These are phyloP conservation scores for Crithidia expoeki DNA, from an alignment of 208 protist species.

Conservation along the genomic window DNA sequence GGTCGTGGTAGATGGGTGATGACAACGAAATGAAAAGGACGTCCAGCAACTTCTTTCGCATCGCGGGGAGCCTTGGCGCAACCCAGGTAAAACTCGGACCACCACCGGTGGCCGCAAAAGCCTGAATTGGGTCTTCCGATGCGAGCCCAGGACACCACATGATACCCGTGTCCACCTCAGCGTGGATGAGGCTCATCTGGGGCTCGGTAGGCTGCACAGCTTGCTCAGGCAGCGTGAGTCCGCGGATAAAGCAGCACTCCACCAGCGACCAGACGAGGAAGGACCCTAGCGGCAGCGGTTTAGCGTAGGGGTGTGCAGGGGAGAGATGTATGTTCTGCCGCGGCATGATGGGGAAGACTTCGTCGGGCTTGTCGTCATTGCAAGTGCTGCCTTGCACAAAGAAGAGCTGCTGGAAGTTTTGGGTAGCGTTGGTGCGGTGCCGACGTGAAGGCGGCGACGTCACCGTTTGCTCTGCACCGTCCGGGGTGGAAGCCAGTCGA, in stretches of 20 bases:
- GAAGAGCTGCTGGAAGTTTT: slow-evolving; percentile 73
- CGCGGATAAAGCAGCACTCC: slow-evolving; percentile 86
- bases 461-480: not conserved
- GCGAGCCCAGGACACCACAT: slow-evolving; percentile 76
- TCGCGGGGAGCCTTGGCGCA: slow-evolving; percentile 24
- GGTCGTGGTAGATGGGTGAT: slow-evolving; percentile 54
- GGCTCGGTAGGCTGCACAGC: slow-evolving; percentile 24
- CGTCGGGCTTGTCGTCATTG: slow-evolving; percentile 53
- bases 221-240: slow-evolving; percentile 49
- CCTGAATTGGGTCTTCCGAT: slow-evolving; percentile 41
- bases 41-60: slow-evolving; percentile 57
- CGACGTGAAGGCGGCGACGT: not conserved
- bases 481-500: not conserved
- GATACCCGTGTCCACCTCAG: slow-evolving; percentile 51
- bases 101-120: slow-evolving; percentile 6
- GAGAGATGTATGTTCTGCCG: slow-evolving; percentile 28
- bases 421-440: slow-evolving; percentile 50
- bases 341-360: slow-evolving; percentile 49
- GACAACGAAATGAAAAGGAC: slow-evolving; percentile 58
- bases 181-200: slow-evolving; percentile 41
- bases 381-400: slow-evolving; percentile 74
- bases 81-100: slow-evolving; percentile 7
- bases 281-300: slow-evolving; percentile 37
- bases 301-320: slow-evolving; percentile 9
- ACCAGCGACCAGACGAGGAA: slow-evolving; percentile 72